These are phyloP conservation scores for Aspergillus sp. DNA, from an alignment of 2,329 filamentous ascomycete genomes.

Conservation along the genomic window DNA sequence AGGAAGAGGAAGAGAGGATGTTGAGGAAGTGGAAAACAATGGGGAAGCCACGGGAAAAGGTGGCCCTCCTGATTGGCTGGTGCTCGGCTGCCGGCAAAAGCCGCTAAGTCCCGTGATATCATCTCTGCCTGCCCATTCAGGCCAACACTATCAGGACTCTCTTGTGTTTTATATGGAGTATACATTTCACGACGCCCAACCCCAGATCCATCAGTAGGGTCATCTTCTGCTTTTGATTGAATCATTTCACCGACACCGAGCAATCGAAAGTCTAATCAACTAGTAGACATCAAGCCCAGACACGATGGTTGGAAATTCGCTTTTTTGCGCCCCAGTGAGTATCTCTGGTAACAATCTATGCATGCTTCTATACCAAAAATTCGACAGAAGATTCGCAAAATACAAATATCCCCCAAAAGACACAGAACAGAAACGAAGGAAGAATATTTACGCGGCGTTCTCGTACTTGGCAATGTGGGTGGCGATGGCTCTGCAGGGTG, in stretches of 20 bases:
- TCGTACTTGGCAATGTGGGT: constrained; percentile 76
- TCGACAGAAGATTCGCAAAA: constrained; percentile 12
- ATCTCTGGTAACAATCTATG: constrained; percentile 22
- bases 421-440: neutral
- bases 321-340: constrained; percentile 15
- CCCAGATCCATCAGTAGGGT: neutral
- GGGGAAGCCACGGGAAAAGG: constrained; percentile 36
- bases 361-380: constrained; percentile 26
- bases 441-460: constrained; percentile 35
- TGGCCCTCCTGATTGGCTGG: constrained; percentile 32
- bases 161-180: neutral
- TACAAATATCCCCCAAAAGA: constrained; percentile 7
- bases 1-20: constrained; percentile 27
- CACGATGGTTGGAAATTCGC: constrained; percentile 10
- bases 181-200: neutral
- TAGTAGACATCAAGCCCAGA: neutral
- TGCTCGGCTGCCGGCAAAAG: constrained; percentile 33
- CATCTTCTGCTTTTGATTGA: neutral
- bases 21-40: constrained; percentile 22
- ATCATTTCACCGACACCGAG: neutral
- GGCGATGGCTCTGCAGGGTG: constrained; percentile 63
- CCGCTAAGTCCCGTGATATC: constrained; percentile 33
- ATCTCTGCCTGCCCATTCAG: constrained; percentile 6
- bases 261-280: neutral
- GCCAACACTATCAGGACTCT: neutral